Base-by-base conservation (phyloP, 2,329 filamentous ascomycete genomes). In the Fusarium sulawesiense region DNA sequence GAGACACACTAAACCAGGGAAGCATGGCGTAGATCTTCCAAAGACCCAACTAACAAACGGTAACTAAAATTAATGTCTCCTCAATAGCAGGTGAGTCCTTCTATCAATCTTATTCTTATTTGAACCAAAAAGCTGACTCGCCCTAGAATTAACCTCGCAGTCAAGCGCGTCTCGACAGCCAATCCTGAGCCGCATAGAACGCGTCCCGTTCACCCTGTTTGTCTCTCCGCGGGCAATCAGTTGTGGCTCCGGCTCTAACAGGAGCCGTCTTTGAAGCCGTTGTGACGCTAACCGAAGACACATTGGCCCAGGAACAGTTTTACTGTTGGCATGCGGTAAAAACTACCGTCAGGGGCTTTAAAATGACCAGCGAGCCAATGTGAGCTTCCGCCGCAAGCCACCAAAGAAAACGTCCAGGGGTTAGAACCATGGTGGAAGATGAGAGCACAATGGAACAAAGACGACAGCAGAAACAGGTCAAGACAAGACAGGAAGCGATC, bases 281-380 rank as follows among this genome's bases (percentile, higher is more conserved):
- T 20, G 42, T 40, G 40, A 62, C 62, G 70, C 73, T 73, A 74
- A 61, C 63, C 48, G 14, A 50, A 62, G 61, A 54, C 60, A 60
- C 50, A 75, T 73, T 75, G 73, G 71, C 64, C 73, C 65, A 67
- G 68, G 66, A 72, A 75, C 73, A 56, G 62, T 65, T 46, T 46
- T 23, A 55, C n/a, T 37, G 21, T 4, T 13, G 23, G 56, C 40
- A 42, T 59, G 60, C 32, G 60, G 61, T 23, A 59, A 64, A 72
- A 57, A 55, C 50, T 16, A 64, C 44, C 47, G 29, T 49, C 56
- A 69, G 66, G 67, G 66, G 62, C 41, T 30, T 49, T 60, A 60
- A 48, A 68, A 34, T 55, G 51, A 37, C 40, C 59, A 57, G 20
- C 44, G 6, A 55, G 16, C 68, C 68, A 65, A 70, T 70, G 27